phyloP scores from a whole-genome alignment of 169 alveolate species.

The Eimeria zaria region DNA sequence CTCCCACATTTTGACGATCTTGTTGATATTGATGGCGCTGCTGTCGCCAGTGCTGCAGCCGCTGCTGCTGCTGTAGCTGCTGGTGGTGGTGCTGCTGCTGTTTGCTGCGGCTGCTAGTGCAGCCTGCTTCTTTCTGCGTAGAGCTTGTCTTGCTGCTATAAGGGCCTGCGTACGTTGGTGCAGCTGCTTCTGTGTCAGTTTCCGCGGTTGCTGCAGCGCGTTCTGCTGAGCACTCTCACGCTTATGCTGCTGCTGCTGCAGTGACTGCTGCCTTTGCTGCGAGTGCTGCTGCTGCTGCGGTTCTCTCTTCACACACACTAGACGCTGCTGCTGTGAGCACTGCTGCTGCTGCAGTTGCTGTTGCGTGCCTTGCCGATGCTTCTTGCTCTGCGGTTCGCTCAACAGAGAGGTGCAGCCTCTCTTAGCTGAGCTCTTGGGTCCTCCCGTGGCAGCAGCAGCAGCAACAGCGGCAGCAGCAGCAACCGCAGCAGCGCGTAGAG shows the following conservation, averaged over 20 bases:
- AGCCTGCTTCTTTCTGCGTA: conserved; percentile 32
- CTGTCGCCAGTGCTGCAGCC: neutral
- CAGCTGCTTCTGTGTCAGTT: conserved; percentile 46
- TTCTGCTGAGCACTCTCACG: conserved; percentile 5
- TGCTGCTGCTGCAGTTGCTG: conserved; percentile 29
- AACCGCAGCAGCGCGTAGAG: conserved; percentile 35
- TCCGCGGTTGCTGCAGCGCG: conserved; percentile 34
- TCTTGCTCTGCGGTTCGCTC: conserved; percentile 11
- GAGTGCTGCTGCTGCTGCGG: conserved; percentile 47
- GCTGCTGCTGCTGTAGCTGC: conserved; percentile 16
- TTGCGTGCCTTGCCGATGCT: neutral
- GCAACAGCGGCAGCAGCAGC: conserved; percentile 54
- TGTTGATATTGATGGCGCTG: conserved; percentile 29
- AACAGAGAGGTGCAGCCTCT: neutral
- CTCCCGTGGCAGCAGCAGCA: conserved; percentile 59
- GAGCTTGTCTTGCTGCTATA: conserved; percentile 8
- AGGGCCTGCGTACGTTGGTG: conserved; percentile 29
- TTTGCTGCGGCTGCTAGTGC: neutral
- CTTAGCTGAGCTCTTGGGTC: conserved; percentile 4
- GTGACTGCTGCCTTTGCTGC: neutral
- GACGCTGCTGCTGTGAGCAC: conserved; percentile 22
- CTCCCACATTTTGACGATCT: conserved; percentile 23
- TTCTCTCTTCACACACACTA: neutral
- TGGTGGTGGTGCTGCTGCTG: neutral
- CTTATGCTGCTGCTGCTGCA: conserved; percentile 30